Percentiles rank a stretch among this genome's conserved stretches.
Conservation (phyloP, 305 asterid genomes). For the Fraxinus sp. region DNA sequence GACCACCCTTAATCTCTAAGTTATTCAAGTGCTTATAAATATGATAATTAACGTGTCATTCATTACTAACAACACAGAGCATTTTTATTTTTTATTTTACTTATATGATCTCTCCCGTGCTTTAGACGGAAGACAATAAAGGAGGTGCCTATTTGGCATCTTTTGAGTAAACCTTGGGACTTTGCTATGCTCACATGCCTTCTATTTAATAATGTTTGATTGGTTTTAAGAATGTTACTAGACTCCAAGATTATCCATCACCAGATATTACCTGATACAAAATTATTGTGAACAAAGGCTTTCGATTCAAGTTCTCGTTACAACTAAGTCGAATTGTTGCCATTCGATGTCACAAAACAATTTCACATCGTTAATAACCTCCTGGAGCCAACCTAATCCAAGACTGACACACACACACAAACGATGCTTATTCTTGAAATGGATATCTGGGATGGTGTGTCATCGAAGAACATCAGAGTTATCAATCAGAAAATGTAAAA, state of each 20-base stretch:
- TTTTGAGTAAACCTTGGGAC: too few species aligned
- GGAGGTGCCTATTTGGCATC: background rate
- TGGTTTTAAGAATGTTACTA: constrained; percentile 27
- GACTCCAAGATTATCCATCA: constrained; percentile 21
- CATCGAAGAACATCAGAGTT: background rate
- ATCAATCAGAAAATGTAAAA: background rate
- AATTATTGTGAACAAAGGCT: background rate
- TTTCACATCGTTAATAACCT: background rate
- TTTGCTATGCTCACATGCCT: constrained; percentile 22
- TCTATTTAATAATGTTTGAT: constrained; percentile 7
- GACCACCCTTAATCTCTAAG: too few species aligned
- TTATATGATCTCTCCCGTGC: too few species aligned
- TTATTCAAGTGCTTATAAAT: too few species aligned
- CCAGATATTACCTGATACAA: background rate
- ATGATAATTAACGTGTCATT: background rate
- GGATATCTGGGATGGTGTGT: background rate
- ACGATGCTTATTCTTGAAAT: background rate
- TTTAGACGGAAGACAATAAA: background rate
- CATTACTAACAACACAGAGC: background rate
- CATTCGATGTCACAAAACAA: background rate
- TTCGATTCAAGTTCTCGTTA: too few species aligned
- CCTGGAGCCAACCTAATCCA: background rate
- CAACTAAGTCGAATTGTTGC: background rate
- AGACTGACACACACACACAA: background rate
- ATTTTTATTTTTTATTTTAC: too few species aligned